Conservation (phyloP, 2,329 filamentous ascomycete species). For the Curvularia sp. region DNA sequence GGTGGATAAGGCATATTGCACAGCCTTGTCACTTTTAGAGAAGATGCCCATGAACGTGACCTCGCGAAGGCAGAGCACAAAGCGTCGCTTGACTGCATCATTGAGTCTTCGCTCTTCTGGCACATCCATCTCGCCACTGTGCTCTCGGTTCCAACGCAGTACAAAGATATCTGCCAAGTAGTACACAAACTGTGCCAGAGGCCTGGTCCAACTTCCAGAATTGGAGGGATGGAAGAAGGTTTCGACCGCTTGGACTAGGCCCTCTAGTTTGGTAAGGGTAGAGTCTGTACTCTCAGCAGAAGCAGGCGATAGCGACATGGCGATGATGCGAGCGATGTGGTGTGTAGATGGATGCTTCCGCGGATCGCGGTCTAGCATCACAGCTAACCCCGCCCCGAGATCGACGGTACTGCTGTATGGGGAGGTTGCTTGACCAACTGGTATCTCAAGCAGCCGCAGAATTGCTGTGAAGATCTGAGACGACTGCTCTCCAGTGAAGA, state of each 20-base stretch:
- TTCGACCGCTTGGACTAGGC: conserved; percentile 90
- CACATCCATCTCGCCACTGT: conserved; percentile 87
- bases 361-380: conserved; percentile 89
- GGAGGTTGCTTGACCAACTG: conserved; percentile 93
- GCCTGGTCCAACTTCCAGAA: conserved; percentile 87
- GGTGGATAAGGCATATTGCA: conserved; percentile 89
- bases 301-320: conserved; percentile 88
- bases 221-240: conserved; percentile 99
- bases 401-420: conserved; percentile 85
- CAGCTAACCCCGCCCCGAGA: conserved; percentile 78
- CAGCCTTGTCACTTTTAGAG: conserved; percentile 89
- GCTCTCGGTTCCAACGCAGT: conserved; percentile 95
- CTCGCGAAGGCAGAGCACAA: conserved; percentile 87
- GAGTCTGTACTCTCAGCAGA: conserved; percentile 81
- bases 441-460: conserved; percentile 88
- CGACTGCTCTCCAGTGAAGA: conserved; percentile 92
- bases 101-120: conserved; percentile 81
- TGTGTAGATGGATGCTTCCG: conserved; percentile 93
- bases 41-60: conserved; percentile 99
- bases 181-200: conserved; percentile 87
- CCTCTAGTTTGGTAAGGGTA: conserved; percentile 83
- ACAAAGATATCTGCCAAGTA: conserved; percentile 96
- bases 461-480: conserved; percentile 92
- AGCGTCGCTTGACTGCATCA: conserved; percentile 81
- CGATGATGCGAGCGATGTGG: conserved; percentile 89